Base-by-base conservation (phyloP, 1,284 basidiomycete species). In the Tilletia caries region DNA sequence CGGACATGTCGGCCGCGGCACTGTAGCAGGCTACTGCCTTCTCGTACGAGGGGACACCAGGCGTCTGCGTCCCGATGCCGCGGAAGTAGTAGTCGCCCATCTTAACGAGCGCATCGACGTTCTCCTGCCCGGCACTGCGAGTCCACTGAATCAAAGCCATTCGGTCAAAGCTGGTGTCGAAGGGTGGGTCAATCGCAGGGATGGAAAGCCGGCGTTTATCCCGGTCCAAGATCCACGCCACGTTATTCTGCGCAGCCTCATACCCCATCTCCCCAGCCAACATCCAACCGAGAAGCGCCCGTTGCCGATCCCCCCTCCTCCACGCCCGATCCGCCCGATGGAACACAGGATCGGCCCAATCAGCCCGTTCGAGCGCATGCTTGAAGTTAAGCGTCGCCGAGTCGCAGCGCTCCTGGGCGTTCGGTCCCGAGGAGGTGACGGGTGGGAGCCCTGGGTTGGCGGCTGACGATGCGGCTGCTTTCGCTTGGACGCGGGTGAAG, bases 71-170 rank as follows among this genome's bases (percentile, higher is more conserved):
- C 15, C 76, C 75, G 20, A 79, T 70, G 10, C 80, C 79, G 65
- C 92, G 89, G 84, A 93, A 97, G 84, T 95, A 95, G 82, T 97
- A 95, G 82, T 98, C 95, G 64, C 96, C 80, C 70, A 83, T 73
- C 86, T 97, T 98, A 77, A 98, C 93, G 72, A 98, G 87, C 2
- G 96, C 92, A 80, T 98, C 95, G 32, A 96, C 88, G 78, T 98
- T 96, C 69, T 91, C 90, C 83, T 99, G 96, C 1, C 89, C 90
- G 10, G 95, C 95, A 1, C 93, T 93, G 8, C 95, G 89, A 37
- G 91, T 92, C 95, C 95, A 99, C 79, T 95, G 92, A 0, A 90
- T 91, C 66, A 98, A 85, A 0, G 92, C 92, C 8, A 94, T 86
- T 32, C 88, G 87, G 23, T 93, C 93, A 2, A 91, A 76, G 23